Conservation (phyloP, 192 early-diverging fungal genomes). For the Linnemannia hyalina region DNA sequence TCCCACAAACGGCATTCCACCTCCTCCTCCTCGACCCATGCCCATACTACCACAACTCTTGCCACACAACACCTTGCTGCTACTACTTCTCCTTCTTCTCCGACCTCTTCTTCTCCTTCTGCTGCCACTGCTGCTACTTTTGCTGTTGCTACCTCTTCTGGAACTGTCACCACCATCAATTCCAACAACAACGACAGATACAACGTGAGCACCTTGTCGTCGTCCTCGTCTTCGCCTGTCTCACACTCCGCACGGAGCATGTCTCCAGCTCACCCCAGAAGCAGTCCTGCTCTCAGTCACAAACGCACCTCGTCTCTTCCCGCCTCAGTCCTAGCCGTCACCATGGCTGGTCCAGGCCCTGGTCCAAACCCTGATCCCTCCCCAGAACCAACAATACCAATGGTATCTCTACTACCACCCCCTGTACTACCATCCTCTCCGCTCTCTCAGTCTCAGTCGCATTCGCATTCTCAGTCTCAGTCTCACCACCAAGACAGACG, state of each 20-base stretch:
- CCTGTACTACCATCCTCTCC: not conserved
- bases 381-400: not conserved
- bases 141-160: not conserved
- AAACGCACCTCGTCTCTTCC: conserved; percentile 40
- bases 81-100: not conserved
- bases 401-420: not conserved
- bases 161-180: not conserved
- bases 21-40: conserved; percentile 1
- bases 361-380: not conserved
- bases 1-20: conserved; percentile 23
- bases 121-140: not conserved
- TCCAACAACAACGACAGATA: not conserved
- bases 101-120: too few species aligned
- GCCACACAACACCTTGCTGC: not conserved
- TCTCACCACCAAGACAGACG: too few species aligned
- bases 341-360: not conserved
- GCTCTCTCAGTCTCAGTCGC: not conserved
- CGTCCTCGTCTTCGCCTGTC: conserved; percentile 9
- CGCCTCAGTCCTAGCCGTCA: conserved; percentile 4
- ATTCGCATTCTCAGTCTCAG: too few species aligned
- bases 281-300: conserved; percentile 29
- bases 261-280: conserved; percentile 17
- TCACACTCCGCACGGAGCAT: conserved; percentile 2
- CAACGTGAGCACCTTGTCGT: not conserved
- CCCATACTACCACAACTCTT: not conserved